These are phyloP conservation scores for Sherardia arvensis DNA, from an alignment of 257 asterid species.

Conservation along the genomic window DNA sequence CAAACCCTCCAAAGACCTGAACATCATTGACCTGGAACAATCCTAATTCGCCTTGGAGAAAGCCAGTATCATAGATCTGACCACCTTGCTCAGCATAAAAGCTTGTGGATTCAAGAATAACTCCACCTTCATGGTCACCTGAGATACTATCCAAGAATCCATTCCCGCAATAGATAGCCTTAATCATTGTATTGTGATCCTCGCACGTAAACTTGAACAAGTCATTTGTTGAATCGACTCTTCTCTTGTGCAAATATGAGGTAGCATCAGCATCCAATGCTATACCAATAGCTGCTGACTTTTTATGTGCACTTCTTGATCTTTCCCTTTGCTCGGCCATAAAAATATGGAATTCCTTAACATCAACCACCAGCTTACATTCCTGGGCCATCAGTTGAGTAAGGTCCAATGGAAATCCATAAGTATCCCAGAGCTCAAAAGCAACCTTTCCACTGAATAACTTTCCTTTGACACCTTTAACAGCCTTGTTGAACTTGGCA, in stretches of 20 bases:
- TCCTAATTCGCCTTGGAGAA: constrained; percentile 62
- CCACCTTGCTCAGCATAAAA: constrained; percentile 99
- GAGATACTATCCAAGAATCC: constrained; percentile 59
- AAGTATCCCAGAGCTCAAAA: constrained; percentile 92
- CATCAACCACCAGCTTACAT: constrained; percentile 77
- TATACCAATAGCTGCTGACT: constrained; percentile 74
- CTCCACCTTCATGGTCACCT: constrained; percentile 68
- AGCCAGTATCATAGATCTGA: constrained; percentile 93
- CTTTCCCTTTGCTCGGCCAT: constrained; percentile 87
- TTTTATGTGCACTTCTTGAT: constrained; percentile 74
- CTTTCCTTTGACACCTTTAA: constrained; percentile 66
- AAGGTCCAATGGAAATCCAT: constrained; percentile 92
- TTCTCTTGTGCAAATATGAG: constrained; percentile 68
- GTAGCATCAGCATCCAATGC: constrained; percentile 96
- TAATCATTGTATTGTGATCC: constrained; percentile 77
- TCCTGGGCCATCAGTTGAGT: constrained; percentile 99
- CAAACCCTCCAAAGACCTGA: constrained; percentile 81
- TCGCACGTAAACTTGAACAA: constrained; percentile 57
- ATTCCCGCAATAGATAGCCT: constrained; percentile 76
- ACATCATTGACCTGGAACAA: constrained; percentile 71
- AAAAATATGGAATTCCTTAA: constrained; percentile 55
- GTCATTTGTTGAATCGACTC: constrained; percentile 69
- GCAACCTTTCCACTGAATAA: constrained; percentile 87
- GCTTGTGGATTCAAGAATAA: constrained; percentile 76
- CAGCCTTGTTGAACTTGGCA: constrained; percentile 77